Conservation (phyloP, 164 flowering plant genomes). For the Dillenia suffruticosa region DNA sequence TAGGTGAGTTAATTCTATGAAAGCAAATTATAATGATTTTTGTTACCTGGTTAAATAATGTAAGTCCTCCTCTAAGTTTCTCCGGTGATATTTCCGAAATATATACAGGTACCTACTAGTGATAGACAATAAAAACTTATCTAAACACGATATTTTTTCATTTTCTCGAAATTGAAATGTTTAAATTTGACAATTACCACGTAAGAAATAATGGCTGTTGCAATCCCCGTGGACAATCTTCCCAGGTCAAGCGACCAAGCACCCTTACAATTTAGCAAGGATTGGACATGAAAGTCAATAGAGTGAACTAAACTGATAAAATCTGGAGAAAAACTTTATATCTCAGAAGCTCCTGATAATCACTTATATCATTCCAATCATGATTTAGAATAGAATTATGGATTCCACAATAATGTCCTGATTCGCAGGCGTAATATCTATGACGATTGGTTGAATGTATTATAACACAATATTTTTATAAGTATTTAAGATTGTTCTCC, state of each 20-base stretch:
- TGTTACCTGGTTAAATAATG: constrained; percentile 56
- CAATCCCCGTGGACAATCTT: constrained; percentile 48
- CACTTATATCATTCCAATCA: no score
- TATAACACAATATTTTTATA: no score
- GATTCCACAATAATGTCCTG: no score
- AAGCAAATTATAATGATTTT: not conserved
- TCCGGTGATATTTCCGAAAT: constrained; percentile 81
- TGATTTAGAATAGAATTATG: no score
- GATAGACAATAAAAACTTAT: constrained; percentile 1
- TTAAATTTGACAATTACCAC: constrained; percentile 35
- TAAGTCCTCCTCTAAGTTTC: constrained; percentile 60
- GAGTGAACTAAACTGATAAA: no score
- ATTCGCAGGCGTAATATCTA: no score
- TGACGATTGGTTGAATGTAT: no score
- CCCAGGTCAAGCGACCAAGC: constrained; percentile 56
- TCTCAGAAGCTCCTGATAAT: no score
- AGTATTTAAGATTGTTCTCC: no score
- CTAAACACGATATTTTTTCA: not conserved
- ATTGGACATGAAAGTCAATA: not conserved
- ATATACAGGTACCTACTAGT: constrained; percentile 51
- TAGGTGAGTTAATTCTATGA: not conserved
- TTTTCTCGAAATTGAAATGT: no score
- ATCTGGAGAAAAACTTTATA: no score
- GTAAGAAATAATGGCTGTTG: constrained; percentile 52
- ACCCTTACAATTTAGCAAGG: constrained; percentile 20